A percentile compares a stretch with the other conserved stretches of the same genome.
These are phyloP conservation scores for Scutellaria barbata DNA, from an alignment of 257 asterid genomes.

Conservation along the genomic window DNA sequence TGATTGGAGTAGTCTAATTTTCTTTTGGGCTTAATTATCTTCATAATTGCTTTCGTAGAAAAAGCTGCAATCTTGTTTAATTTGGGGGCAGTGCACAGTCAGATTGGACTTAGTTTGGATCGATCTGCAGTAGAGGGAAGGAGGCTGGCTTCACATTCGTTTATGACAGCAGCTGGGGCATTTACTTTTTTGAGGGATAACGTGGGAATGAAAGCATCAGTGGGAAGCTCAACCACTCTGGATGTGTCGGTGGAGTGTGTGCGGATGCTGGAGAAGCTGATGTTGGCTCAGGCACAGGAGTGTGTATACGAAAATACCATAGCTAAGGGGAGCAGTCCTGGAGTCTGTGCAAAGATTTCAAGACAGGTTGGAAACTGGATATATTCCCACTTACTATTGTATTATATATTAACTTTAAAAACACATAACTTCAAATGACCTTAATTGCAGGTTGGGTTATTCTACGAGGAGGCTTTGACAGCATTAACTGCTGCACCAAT, in stretches of 20 bases:
- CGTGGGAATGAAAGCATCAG: conserved; percentile 76
- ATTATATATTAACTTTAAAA: conserved; percentile 7
- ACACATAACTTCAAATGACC: background rate
- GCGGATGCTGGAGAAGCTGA: conserved; percentile 89
- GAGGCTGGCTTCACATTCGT: conserved; percentile 90
- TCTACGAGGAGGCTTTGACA: conserved; percentile 84
- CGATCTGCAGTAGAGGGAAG: conserved; percentile 95
- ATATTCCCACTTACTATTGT: conserved; percentile 19
- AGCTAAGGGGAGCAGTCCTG: conserved; percentile 90
- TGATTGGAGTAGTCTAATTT: conserved; percentile 7
- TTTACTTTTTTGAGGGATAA: conserved; percentile 82
- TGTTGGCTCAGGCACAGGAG: conserved; percentile 98
- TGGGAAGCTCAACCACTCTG: conserved; percentile 74
- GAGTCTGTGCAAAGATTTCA: conserved; percentile 89
- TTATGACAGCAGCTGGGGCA: conserved; percentile 92
- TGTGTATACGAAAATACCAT: conserved; percentile 91
- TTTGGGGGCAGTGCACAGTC: conserved; percentile 93
- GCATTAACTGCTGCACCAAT: conserved; percentile 70
- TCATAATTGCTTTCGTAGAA: conserved; percentile 46
- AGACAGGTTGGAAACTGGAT: conserved; percentile 61
- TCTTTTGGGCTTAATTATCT: conserved; percentile 29
- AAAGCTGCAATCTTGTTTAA: conserved; percentile 93
- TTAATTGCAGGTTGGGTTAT: conserved; percentile 69
- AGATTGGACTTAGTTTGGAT: conserved; percentile 80
- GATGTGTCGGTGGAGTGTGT: conserved; percentile 85